Base-by-base conservation (phyloP, 805 yeast genomes). In the Ogataea philodendri region DNA sequence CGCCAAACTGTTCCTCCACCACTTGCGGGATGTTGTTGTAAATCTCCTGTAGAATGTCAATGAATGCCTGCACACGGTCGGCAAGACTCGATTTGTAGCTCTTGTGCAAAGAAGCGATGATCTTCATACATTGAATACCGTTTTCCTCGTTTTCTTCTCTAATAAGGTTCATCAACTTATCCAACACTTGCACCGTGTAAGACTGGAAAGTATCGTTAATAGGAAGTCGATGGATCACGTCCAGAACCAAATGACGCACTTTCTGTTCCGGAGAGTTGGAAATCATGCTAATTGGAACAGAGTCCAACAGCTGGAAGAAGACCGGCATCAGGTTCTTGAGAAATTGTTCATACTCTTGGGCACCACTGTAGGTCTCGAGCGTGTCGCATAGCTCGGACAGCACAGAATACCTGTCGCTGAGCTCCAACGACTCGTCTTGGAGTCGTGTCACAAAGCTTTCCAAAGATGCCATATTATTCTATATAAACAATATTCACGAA, bases 71-170 rank as follows among this genome's bases (percentile, higher is more conserved):
- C 3, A 90, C 95, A 47, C 81, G 78, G 11, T 78, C 88, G 11
- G 72, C 66, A 34, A 89, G 63, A 15, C 69, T 65, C 9, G 70
- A 55, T 63, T 86, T 90, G 65, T 84, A 90, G 2, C 89, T 76
- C 57, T 93, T 84, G 64, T 89, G 96, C 30, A 90, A 64, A 19
- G 83, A 75, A 11, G 97, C 86, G 32, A 89, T 70, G 37, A 87
- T 81, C 55, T 86, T 88, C 83, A 93, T 78, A 58, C 95, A 83
- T 33, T 87, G 68, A 1, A 88, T 86, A 32, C 97, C 97, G 57
- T 93, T 93, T 43, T 89, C 97, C 59, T 94, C 99, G 57, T 93
- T 93, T 54, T 94, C 99, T 10, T 65, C 68, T 13, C 73, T 76
- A 40, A 90, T 66, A 9, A 83, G 64, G 15, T 66, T 59, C 49